Conservation (phyloP, 192 early-diverging fungal species). For the Coemansia guatemalensis region DNA sequence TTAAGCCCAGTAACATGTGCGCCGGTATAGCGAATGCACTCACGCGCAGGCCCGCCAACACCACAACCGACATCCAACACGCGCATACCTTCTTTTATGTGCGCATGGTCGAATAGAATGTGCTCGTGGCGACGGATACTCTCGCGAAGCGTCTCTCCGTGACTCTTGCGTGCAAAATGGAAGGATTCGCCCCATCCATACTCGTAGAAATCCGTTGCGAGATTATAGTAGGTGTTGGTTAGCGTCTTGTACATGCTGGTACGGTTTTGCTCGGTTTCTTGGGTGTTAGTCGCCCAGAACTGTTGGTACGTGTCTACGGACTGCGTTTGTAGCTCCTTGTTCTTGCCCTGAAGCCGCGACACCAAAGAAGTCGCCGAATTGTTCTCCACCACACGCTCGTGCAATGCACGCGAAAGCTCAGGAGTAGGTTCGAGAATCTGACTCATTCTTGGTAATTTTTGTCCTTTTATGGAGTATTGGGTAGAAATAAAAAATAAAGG, state of each 20-base stretch:
- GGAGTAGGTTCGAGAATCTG: constrained; percentile 48
- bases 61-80: constrained; percentile 96
- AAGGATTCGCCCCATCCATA: constrained; percentile 88
- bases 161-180: constrained; percentile 87
- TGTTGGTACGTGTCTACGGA: constrained; percentile 71
- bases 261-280: constrained; percentile 65
- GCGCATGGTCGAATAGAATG: constrained; percentile 73
- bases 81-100: constrained; percentile 64
- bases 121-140: constrained; percentile 92
- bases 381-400: constrained; percentile 42
- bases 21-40: constrained; percentile 87
- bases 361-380: constrained; percentile 42
- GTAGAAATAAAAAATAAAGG: neutral
- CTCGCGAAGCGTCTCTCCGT: constrained; percentile 72
- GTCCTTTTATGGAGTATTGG: neutral
- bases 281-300: constrained; percentile 64
- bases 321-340: constrained; percentile 63
- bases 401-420: constrained; percentile 50
- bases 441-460: constrained; percentile 14
- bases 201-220: constrained; percentile 85
- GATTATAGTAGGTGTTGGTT: constrained; percentile 81
- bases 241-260: constrained; percentile 63
- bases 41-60: constrained; percentile 94
- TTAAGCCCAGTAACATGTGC: constrained; percentile 91
- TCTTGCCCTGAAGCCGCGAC: constrained; percentile 56